Conservation (phyloP, 805 yeast species). For the Candida sithepensis region DNA sequence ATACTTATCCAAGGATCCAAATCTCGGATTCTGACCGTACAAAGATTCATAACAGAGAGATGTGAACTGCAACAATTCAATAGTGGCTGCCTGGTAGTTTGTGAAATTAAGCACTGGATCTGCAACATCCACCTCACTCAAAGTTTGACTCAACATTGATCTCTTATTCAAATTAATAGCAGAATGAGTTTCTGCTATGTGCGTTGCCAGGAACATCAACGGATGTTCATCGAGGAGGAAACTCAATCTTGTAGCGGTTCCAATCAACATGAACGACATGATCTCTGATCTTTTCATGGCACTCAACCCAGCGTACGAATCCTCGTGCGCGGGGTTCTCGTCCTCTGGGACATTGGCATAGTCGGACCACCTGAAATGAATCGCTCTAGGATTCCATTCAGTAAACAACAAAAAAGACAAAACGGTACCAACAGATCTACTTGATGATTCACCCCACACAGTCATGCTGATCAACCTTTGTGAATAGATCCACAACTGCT, state of each 20-base stretch:
- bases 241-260: conserved; percentile 80
- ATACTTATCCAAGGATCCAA: conserved; percentile 48
- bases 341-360: conserved; percentile 66
- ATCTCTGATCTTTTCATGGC: conserved; percentile 85
- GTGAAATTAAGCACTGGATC: conserved; percentile 48
- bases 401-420: conserved; percentile 80
- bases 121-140: conserved; percentile 58
- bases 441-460: conserved; percentile 92
- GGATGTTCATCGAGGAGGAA: conserved; percentile 75
- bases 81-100: conserved; percentile 64
- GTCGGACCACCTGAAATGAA: conserved; percentile 84
- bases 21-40: conserved; percentile 61
- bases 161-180: conserved; percentile 79
- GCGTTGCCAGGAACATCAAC: conserved; percentile 77
- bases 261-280: conserved; percentile 92
- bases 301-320: conserved; percentile 67
- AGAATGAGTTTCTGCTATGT: conserved; percentile 75
- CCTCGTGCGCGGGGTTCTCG: conserved; percentile 32
- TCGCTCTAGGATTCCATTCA: conserved; percentile 95
- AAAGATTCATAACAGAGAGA: conserved; percentile 81
- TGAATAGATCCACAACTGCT: conserved; percentile 78
- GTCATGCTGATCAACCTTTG: conserved; percentile 79
- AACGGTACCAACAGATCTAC: conserved; percentile 82
- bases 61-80: conserved; percentile 75
- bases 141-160: conserved; percentile 70